Conservation (phyloP, 495 filamentous ascomycete species). For the Penicillium steckii region DNA sequence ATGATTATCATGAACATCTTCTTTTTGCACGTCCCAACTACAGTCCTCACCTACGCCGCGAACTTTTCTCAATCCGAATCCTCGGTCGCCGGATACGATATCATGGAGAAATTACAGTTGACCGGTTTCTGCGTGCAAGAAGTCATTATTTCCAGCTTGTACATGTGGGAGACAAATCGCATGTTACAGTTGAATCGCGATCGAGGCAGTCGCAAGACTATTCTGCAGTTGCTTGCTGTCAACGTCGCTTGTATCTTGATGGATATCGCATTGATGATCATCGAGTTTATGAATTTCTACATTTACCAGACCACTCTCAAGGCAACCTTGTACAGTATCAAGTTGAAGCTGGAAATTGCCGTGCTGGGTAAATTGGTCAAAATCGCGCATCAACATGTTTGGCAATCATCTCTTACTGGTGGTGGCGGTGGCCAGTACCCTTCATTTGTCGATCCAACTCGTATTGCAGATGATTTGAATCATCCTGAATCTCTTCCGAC, state of each 20-base stretch:
- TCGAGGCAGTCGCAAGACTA: conserved; percentile 25
- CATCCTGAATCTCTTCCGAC: conserved; percentile 18
- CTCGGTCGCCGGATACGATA: conserved; percentile 22
- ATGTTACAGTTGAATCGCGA: conserved; percentile 26
- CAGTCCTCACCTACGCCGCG: conserved; percentile 29
- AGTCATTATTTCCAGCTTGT: conserved; percentile 28
- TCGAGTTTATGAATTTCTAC: conserved; percentile 32
- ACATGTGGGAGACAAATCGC: conserved; percentile 32
- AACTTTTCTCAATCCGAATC: conserved; percentile 19
- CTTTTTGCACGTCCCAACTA: conserved; percentile 36
- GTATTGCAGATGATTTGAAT: conserved; percentile 14
- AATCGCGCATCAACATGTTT: conserved; percentile 29
- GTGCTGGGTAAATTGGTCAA: conserved; percentile 30
- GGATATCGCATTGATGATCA: conserved; percentile 31
- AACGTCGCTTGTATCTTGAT: conserved; percentile 31
- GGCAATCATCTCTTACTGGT: conserved; percentile 14
- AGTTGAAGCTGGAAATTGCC: conserved; percentile 30
- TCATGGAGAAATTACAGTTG: conserved; percentile 31
- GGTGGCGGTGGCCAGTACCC: conserved; percentile 17
- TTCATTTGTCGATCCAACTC: conserved; percentile 27
- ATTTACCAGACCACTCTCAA: conserved; percentile 33
- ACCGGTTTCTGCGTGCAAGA: conserved; percentile 32
- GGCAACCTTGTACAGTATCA: conserved; percentile 29
- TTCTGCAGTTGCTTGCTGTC: conserved; percentile 28
- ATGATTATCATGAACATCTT: conserved; percentile 40